These are phyloP conservation scores for Lachnellula arida DNA, from an alignment of 2,329 filamentous ascomycete species.

Conservation along the genomic window DNA sequence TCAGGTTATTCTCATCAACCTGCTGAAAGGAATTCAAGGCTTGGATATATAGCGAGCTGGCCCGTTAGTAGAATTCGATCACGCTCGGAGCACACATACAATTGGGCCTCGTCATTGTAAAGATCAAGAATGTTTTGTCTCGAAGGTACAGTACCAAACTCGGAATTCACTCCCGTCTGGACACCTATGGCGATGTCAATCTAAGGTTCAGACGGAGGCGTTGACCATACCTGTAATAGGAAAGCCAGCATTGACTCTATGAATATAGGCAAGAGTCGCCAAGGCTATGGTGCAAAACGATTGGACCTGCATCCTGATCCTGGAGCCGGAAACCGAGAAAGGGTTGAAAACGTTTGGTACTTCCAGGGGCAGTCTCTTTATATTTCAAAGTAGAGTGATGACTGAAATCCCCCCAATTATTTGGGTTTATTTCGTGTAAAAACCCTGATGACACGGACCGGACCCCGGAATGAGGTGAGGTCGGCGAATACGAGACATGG, in stretches of 20 bases:
- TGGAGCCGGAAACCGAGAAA: not conserved
- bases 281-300: not conserved
- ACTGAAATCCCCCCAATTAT: no score
- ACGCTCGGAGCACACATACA: not conserved
- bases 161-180: constrained; percentile 3
- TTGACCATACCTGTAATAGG: not conserved
- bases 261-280: not conserved
- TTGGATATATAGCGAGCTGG: constrained; percentile 12
- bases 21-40: constrained; percentile 8
- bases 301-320: not conserved
- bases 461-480: no score
- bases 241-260: not conserved
- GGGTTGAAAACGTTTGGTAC: no score
- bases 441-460: no score
- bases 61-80: not conserved
- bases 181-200: constrained; percentile 2
- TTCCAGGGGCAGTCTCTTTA: no score
- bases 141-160: constrained; percentile 4
- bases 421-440: no score
- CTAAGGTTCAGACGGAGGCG: not conserved
- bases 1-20: constrained; percentile 1
- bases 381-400: no score
- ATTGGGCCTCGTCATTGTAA: constrained; percentile 1
- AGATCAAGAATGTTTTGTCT: constrained; percentile 8
- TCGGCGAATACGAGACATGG: no score